Evolutionary conservation across 768 basidiomycete genomes (phyloP).

Genomic region (Tricholoma flavovirens): DNA sequence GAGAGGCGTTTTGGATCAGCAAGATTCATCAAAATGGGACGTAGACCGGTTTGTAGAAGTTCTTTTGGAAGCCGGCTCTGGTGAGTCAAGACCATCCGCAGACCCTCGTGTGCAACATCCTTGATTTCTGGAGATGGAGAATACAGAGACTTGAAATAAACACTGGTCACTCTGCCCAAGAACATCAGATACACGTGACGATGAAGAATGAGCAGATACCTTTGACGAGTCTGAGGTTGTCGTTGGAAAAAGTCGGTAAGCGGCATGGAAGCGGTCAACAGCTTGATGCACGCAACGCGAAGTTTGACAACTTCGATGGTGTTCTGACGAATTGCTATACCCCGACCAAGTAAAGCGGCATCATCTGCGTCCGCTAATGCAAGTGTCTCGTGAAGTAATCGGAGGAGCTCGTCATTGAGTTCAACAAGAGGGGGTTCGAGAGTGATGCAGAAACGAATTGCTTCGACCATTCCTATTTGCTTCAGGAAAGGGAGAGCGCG

Average conservation of each 20-base stretch:
- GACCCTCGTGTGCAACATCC: slow-evolving; percentile 90
- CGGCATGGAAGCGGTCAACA: slow-evolving; percentile 92
- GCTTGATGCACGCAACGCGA: slow-evolving; percentile 88
- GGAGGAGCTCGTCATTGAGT: slow-evolving; percentile 85
- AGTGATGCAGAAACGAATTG: slow-evolving; percentile 88
- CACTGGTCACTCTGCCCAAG: slow-evolving; percentile 71
- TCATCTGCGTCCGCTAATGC: slow-evolving; percentile 97
- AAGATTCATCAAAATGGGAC: slow-evolving; percentile 96
- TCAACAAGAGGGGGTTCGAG: slow-evolving; percentile 87
- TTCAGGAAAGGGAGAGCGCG: slow-evolving; percentile 90
- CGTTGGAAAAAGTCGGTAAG: slow-evolving; percentile 89
- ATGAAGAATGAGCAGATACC: slow-evolving; percentile 38
- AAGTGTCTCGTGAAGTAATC: slow-evolving; percentile 88
- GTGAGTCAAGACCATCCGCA: slow-evolving; percentile 81
- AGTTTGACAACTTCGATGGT: slow-evolving; percentile 80
- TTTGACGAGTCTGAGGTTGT: slow-evolving; percentile 79
- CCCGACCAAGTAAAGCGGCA: slow-evolving; percentile 67
- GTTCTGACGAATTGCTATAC: slow-evolving; percentile 66
- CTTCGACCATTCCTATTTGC: slow-evolving; percentile 98
- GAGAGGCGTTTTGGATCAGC: slow-evolving; percentile 94
- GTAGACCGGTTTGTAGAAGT: slow-evolving; percentile 87
- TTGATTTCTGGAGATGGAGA: slow-evolving; percentile 88
- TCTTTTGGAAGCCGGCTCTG: slow-evolving; percentile 94
- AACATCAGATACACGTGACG: neutral
- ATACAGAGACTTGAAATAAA: slow-evolving; percentile 98